A percentile compares a stretch with the other conserved stretches of the same genome.
Evolutionary conservation across 2,329 filamentous ascomycete genomes (phyloP).

Genomic region (Fusarium dimerum): DNA sequence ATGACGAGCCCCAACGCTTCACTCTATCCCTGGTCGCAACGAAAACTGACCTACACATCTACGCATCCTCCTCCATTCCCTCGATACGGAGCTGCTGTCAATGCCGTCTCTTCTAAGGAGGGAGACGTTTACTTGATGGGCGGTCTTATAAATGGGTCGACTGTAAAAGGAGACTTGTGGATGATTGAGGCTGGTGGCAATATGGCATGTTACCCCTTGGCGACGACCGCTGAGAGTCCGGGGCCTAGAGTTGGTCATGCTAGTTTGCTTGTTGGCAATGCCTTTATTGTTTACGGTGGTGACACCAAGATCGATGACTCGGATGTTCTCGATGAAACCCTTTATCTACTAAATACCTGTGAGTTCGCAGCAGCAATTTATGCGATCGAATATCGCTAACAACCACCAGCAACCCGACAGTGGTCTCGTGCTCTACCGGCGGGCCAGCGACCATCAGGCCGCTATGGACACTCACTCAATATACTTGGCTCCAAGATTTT

Average conservation of each 20-base stretch:
- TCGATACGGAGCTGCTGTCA: conserved; percentile 95
- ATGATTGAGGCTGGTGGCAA: conserved; percentile 89
- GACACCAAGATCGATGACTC: conserved; percentile 96
- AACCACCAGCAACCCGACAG: conserved; percentile 78
- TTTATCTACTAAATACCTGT: conserved; percentile 98
- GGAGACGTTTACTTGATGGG: conserved; percentile 98
- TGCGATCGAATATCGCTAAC: conserved; percentile 10
- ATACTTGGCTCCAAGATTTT: conserved; percentile 97
- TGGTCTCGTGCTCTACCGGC: conserved; percentile 94
- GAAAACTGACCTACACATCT: conserved; percentile 81
- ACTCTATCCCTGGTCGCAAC: conserved; percentile 94
- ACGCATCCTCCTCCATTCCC: conserved; percentile 86
- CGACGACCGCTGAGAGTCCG: conserved; percentile 90
- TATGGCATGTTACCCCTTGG: conserved; percentile 87
- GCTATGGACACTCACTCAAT: conserved; percentile 95
- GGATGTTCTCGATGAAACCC: conserved; percentile 88
- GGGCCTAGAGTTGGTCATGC: conserved; percentile 93
- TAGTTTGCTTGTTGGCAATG: conserved; percentile 93
- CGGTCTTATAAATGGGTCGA: conserved; percentile 89
- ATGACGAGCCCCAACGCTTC: conserved; percentile 67
- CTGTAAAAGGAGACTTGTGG: conserved; percentile 96
- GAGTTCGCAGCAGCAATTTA: conserved; percentile 42
- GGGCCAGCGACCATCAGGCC: conserved; percentile 80
- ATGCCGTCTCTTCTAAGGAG: conserved; percentile 89
- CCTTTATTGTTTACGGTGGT: conserved; percentile 97